Percentiles rank a stretch among this genome's conserved stretches.
phyloP scores from a whole-genome alignment of 2,329 filamentous ascomycete species.

The Mycocentrospora acerina region DNA sequence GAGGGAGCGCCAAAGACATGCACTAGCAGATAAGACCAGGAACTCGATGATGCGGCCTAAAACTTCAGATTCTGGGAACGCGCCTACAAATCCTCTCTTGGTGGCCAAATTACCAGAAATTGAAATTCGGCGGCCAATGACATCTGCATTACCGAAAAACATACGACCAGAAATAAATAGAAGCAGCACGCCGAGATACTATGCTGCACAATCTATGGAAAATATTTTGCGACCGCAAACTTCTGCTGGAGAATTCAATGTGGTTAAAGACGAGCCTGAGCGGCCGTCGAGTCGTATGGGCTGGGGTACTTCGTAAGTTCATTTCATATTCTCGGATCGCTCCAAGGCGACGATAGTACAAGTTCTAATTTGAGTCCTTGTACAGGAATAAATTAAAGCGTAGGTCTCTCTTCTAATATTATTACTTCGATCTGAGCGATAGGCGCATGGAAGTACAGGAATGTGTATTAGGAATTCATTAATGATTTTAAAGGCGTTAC shows the following conservation, averaged over 20 bases:
- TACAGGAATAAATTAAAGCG: conserved; percentile 7
- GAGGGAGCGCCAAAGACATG: conserved; percentile 8
- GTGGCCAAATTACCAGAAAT: neutral
- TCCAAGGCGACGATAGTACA: neutral
- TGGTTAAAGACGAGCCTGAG: conserved; percentile 2
- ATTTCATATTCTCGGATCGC: neutral
- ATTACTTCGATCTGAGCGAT: too few relatives aligned
- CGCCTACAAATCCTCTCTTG: neutral
- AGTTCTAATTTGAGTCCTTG: neutral
- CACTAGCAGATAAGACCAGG: conserved; percentile 14
- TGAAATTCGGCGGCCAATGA: neutral
- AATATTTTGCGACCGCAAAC: conserved; percentile 2
- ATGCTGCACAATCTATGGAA: conserved; percentile 7
- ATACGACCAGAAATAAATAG: conserved; percentile 1
- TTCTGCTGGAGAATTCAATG: conserved; percentile 5
- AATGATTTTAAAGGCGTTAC: too few relatives aligned
- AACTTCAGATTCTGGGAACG: conserved; percentile 4
- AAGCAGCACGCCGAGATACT: conserved; percentile 17
- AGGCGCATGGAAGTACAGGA: too few relatives aligned
- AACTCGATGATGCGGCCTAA: conserved; percentile 12
- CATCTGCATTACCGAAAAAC: neutral
- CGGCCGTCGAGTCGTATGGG: conserved; percentile 5
- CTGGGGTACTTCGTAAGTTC: conserved; percentile 9
- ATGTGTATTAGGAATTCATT: too few relatives aligned
- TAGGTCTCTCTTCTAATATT: conserved; percentile 3